Conservation (phyloP, 768 basidiomycete species). For the Mycena polygramma region DNA sequence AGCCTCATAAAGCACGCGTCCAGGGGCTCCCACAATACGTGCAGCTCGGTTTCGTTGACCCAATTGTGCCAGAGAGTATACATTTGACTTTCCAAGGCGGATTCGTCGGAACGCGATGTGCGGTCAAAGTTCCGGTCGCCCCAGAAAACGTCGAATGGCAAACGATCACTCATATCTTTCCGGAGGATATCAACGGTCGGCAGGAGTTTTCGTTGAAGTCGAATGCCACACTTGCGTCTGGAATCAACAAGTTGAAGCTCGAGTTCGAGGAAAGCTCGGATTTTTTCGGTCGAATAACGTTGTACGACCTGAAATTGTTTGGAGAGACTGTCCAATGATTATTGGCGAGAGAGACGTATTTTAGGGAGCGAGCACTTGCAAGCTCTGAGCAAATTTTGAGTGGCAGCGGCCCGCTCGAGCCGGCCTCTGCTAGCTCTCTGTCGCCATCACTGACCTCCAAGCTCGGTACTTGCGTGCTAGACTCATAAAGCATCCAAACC, state of each 20-base stretch:
- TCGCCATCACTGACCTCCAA: no score
- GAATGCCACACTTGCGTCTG: conserved; percentile 40
- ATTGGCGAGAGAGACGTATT: not conserved
- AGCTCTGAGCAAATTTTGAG: no score
- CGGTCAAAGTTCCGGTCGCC: conserved; percentile 56
- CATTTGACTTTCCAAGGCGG: conserved; percentile 87
- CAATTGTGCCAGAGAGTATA: conserved; percentile 68
- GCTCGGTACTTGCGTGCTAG: no score
- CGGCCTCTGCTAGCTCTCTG: no score
- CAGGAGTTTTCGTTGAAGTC: conserved; percentile 69
- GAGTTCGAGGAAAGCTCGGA: conserved; percentile 87
- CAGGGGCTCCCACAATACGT: conserved; percentile 86
- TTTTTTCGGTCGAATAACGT: conserved; percentile 75
- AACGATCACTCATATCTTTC: conserved; percentile 69
- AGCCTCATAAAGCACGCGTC: conserved; percentile 21
- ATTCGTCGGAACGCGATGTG: conserved; percentile 81
- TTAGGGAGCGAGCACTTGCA: no score
- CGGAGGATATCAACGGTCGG: conserved; percentile 82
- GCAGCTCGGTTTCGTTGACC: conserved; percentile 68
- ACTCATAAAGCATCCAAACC: no score
- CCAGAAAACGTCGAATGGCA: conserved; percentile 57
- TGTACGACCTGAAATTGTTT: conserved; percentile 32
- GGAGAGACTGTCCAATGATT: conserved; percentile 9
- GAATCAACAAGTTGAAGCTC: conserved; percentile 67
- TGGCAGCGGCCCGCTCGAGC: no score